Conservation (phyloP, 2,329 filamentous ascomycete genomes). For the Cladosporium sp. region DNA sequence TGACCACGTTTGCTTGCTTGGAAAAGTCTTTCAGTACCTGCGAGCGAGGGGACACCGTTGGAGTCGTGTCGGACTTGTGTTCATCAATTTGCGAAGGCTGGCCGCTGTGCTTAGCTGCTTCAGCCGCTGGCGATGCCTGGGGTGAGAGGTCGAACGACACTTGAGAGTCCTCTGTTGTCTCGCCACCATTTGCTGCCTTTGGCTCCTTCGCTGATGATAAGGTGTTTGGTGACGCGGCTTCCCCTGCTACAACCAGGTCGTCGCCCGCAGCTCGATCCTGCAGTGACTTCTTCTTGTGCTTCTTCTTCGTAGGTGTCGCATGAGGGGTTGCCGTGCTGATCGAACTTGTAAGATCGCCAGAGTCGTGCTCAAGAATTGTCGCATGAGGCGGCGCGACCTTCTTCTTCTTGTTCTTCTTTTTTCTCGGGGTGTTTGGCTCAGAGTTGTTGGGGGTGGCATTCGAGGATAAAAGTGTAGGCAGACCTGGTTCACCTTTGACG, state of each 20-base stretch:
- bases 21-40: too few relatives aligned
- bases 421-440: slow-evolving; percentile 23
- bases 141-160: neutral
- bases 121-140: neutral
- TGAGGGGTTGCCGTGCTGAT: neutral
- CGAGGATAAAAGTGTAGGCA: slow-evolving; percentile 11
- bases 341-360: neutral
- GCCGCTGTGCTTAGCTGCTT: neutral
- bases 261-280: neutral
- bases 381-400: slow-evolving; percentile 1
- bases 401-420: slow-evolving; percentile 22
- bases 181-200: neutral
- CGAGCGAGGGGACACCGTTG: neutral
- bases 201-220: neutral
- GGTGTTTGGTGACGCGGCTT: neutral
- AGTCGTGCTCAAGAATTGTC: neutral
- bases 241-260: neutral
- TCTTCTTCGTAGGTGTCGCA: neutral
- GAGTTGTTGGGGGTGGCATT: slow-evolving; percentile 25
- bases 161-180: neutral
- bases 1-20: neutral
- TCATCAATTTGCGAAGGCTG: neutral
- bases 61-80: neutral
- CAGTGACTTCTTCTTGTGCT: neutral
- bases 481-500: neutral